phyloP scores from a whole-genome alignment of 208 protist species.

The Trypanosoma cruzi region DNA sequence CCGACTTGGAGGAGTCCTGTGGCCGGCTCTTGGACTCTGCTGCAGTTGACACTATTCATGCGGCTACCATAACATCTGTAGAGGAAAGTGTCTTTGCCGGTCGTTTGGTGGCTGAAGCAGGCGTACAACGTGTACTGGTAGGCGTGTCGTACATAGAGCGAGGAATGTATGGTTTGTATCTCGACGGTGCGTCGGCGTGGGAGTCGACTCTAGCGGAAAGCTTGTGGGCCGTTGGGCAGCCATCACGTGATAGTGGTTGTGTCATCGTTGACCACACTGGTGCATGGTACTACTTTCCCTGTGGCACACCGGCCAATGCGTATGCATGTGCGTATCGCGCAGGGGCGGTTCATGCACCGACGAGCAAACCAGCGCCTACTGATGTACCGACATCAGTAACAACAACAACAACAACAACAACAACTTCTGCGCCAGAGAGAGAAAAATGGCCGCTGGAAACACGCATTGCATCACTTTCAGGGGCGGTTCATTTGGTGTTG shows the following conservation, averaged over 20 bases:
- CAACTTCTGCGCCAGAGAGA: too few relatives aligned
- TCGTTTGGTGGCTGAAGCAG: constrained; percentile 23
- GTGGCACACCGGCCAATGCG: constrained; percentile 30
- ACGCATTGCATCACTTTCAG: constrained; percentile 49
- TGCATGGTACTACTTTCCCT: constrained; percentile 52
- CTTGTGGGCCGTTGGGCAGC: constrained; percentile 53
- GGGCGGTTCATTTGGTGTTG: constrained; percentile 65
- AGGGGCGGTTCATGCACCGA: constrained; percentile 25
- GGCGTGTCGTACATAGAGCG: constrained; percentile 55
- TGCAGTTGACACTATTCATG: constrained; percentile 37
- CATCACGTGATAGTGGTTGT: constrained; percentile 46
- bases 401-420: neutral
- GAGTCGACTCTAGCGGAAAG: constrained; percentile 31
- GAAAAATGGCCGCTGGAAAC: constrained; percentile 23
- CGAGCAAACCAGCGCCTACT: neutral
- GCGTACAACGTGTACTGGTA: constrained; percentile 32
- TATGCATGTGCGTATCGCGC: constrained; percentile 56
- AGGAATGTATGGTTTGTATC: constrained; percentile 47
- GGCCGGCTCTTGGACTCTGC: constrained; percentile 30
- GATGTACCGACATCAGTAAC: constrained; percentile 1
- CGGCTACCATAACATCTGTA: constrained; percentile 34
- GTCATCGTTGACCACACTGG: constrained; percentile 41
- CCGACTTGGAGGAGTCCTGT: constrained; percentile 48
- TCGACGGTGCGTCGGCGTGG: constrained; percentile 39
- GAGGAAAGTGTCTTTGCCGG: constrained; percentile 62